A percentile compares a stretch with the other conserved stretches of the same genome.
Conservation (phyloP, 495 filamentous ascomycete genomes). For the Neurospora intermedia region DNA sequence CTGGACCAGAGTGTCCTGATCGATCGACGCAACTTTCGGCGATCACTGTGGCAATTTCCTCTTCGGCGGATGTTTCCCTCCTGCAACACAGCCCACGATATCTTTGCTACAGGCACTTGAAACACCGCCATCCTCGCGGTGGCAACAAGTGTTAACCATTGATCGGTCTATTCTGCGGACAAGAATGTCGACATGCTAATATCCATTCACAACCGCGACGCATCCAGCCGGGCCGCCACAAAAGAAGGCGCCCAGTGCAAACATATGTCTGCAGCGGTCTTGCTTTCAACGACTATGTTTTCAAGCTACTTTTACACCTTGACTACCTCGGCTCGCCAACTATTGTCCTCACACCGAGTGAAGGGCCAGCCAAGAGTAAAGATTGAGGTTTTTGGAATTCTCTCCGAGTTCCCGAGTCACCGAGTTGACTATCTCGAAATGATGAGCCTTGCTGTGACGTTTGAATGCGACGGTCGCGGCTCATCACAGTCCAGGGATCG, state of each 20-base stretch:
- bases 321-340: neutral
- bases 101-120: neutral
- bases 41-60: neutral
- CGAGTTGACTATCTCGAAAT: neutral
- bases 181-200: neutral
- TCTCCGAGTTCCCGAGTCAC: neutral
- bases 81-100: neutral
- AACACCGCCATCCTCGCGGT: neutral
- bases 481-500: neutral
- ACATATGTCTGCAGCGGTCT: neutral
- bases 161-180: neutral
- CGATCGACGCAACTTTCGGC: neutral
- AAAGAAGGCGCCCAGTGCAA: neutral
- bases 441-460: neutral
- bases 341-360: neutral
- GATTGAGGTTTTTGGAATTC: neutral
- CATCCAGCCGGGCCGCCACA: neutral
- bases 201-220: neutral
- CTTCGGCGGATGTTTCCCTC: neutral
- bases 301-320: neutral
- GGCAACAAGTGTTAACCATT: neutral
- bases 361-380: neutral
- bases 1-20: neutral
- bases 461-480: neutral
- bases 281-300: neutral